A percentile compares a stretch with the other conserved stretches of the same genome.
phyloP scores from a whole-genome alignment of 139 green algal genomes.

The Astrephomene gubernaculifera region DNA sequence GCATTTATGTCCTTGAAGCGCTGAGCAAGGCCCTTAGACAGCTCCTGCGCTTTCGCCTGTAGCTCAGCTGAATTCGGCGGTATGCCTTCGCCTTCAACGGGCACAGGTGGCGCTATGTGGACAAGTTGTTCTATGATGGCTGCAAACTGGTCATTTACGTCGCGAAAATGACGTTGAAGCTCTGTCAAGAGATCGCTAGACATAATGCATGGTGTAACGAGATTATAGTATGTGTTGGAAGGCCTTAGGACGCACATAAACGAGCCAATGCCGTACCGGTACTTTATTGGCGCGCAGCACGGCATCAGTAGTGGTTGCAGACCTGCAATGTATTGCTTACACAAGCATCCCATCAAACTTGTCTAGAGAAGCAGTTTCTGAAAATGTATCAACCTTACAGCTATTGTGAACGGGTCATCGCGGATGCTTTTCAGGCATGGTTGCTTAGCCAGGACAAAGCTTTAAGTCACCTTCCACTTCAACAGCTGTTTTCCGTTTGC shows the following conservation, averaged over 20 bases:
- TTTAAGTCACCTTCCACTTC: background rate
- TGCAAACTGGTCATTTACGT: conserved; percentile 41
- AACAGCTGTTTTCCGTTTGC: conserved; percentile 26
- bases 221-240: too few species aligned
- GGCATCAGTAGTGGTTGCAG: too few species aligned
- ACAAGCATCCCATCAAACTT: too few species aligned
- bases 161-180: conserved; percentile 21
- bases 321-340: too few species aligned
- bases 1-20: conserved; percentile 34
- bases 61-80: background rate
- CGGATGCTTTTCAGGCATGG: background rate
- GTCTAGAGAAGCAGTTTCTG: too few species aligned
- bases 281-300: too few species aligned
- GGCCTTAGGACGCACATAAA: too few species aligned
- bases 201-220: background rate
- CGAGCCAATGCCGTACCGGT: too few species aligned
- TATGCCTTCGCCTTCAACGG: background rate
- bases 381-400: too few species aligned
- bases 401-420: background rate
- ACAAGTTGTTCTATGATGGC: conserved; percentile 29
- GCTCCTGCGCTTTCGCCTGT: conserved; percentile 19
- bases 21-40: background rate
- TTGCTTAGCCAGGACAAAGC: background rate
- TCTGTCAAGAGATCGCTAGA: conserved; percentile 34
- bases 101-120: background rate